Evolutionary conservation across 768 basidiomycete species (phyloP).

Genomic region (Terana coerulea): DNA sequence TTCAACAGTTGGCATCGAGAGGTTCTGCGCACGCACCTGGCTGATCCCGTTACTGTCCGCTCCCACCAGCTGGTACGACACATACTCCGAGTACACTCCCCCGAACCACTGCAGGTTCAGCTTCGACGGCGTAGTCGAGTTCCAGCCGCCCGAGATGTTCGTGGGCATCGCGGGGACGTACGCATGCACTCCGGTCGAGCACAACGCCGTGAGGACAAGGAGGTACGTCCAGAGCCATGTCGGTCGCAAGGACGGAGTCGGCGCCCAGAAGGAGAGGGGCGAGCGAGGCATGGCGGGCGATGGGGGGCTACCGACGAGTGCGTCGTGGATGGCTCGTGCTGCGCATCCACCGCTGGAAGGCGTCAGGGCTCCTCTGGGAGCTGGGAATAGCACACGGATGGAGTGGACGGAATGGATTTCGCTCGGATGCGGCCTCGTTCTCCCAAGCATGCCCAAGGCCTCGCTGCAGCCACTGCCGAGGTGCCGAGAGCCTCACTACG

Average conservation of each 20-base stretch:
- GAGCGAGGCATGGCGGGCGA: too few relatives aligned
- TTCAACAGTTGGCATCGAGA: not conserved
- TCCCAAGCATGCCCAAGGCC: not conserved
- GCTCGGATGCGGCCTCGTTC: too few relatives aligned
- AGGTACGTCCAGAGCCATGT: not conserved
- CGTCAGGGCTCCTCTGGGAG: too few relatives aligned
- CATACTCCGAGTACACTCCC: conserved; percentile 35
- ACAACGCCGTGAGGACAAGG: not conserved
- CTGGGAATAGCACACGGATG: too few relatives aligned
- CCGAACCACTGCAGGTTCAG: conserved; percentile 62
- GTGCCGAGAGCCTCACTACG: not conserved
- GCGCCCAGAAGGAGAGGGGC: too few relatives aligned
- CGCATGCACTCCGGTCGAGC: conserved; percentile 22
- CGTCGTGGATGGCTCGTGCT: too few relatives aligned
- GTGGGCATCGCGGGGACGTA: conserved; percentile 76
- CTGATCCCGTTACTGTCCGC: conserved; percentile 45
- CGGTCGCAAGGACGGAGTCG: too few relatives aligned
- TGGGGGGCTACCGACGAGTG: too few relatives aligned
- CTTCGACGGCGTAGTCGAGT: conserved; percentile 53
- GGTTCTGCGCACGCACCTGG: conserved; percentile 39
- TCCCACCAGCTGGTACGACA: conserved; percentile 60
- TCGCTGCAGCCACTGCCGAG: not conserved
- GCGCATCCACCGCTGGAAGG: too few relatives aligned
- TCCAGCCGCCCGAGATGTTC: conserved; percentile 55
- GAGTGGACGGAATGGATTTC: too few relatives aligned